phyloP scores from a whole-genome alignment of 805 yeast species.

The Candida vaughaniae region DNA sequence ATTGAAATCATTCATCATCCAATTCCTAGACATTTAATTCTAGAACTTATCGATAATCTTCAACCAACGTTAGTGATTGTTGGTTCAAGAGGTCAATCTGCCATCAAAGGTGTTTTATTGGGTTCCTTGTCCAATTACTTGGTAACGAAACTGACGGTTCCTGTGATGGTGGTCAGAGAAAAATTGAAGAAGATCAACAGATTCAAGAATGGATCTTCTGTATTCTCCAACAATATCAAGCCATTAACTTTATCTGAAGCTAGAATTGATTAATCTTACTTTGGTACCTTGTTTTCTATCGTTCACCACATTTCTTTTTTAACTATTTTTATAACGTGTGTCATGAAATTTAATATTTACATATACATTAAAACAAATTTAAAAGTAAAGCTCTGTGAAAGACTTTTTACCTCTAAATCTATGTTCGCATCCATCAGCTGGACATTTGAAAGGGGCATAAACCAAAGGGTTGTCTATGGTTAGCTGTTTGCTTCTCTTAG shows the following conservation, averaged over 20 bases:
- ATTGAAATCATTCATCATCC: constrained; percentile 76
- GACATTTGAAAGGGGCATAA: constrained; percentile 60
- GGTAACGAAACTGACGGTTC: constrained; percentile 68
- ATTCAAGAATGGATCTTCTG: constrained; percentile 47
- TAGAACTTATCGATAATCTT: constrained; percentile 67
- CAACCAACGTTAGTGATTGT: constrained; percentile 73
- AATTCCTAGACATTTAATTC: constrained; percentile 67
- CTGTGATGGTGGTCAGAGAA: constrained; percentile 78
- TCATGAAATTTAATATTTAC: neutral
- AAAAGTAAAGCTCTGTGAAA: constrained; percentile 53
- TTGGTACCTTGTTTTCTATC: too few relatives aligned
- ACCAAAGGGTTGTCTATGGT: constrained; percentile 34
- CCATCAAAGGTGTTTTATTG: constrained; percentile 68
- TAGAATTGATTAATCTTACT: constrained; percentile 34
- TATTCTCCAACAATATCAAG: constrained; percentile 55
- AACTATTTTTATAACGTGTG: constrained; percentile 1
- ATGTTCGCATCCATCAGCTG: constrained; percentile 49
- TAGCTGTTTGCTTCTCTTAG: constrained; percentile 16
- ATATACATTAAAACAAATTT: neutral
- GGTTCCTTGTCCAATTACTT: constrained; percentile 73
- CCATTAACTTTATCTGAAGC: constrained; percentile 50
- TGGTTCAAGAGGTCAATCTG: constrained; percentile 73
- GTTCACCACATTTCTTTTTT: neutral
- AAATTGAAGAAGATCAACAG: constrained; percentile 68
- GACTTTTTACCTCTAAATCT: constrained; percentile 43